phyloP scores from a whole-genome alignment of 192 early-diverging fungal species.

The Lobosporangium transversale region DNA sequence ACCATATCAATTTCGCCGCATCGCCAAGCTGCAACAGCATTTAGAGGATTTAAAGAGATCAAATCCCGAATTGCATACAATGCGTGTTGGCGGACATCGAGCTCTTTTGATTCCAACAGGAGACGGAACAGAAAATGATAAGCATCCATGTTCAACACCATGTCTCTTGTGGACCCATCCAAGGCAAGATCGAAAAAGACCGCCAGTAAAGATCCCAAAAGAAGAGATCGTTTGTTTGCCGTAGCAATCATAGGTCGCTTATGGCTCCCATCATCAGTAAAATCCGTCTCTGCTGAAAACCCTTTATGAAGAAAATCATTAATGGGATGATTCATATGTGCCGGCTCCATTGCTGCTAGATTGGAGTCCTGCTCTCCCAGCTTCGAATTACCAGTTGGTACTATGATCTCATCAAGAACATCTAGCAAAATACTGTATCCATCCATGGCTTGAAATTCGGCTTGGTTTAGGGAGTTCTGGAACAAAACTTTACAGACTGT shows the following conservation, averaged over 20 bases:
- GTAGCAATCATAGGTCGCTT: neutral
- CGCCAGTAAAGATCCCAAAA: constrained; percentile 29
- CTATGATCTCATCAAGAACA: constrained; percentile 50
- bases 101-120: constrained; percentile 41
- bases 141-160: constrained; percentile 49
- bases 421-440: constrained; percentile 37
- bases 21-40: constrained; percentile 53
- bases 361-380: neutral
- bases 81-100: constrained; percentile 53
- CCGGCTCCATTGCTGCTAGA: neutral
- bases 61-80: constrained; percentile 54
- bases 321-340: neutral
- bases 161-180: constrained; percentile 43
- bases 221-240: constrained; percentile 23
- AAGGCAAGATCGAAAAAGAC: constrained; percentile 44
- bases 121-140: constrained; percentile 47
- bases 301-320: neutral
- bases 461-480: constrained; percentile 46
- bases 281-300: neutral
- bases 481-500: constrained; percentile 54
- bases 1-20: constrained; percentile 43
- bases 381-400: constrained; percentile 6
- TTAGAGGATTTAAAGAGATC: constrained; percentile 43
- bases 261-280: neutral
- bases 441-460: constrained; percentile 47